phyloP scores from a whole-genome alignment of 805 yeast genomes.

The Kodamaea leandrae region DNA sequence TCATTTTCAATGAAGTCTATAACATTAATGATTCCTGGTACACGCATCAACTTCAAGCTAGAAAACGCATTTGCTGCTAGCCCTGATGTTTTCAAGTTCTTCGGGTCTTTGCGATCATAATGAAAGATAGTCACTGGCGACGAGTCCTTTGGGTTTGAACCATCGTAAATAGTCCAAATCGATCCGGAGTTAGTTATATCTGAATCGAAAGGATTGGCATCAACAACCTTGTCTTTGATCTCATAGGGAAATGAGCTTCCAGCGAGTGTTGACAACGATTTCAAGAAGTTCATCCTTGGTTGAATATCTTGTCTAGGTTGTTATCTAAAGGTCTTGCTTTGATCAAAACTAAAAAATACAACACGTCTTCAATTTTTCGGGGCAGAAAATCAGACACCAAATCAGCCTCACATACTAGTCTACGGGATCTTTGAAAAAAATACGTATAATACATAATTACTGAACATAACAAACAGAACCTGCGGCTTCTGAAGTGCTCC shows the following conservation, averaged over 20 bases:
- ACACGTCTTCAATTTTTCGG: too few relatives aligned
- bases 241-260: conserved; percentile 59
- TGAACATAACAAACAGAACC: not conserved
- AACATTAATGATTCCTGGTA: conserved; percentile 67
- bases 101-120: conserved; percentile 48
- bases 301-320: not conserved
- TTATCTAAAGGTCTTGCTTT: conserved; percentile 4
- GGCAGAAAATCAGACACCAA: too few relatives aligned
- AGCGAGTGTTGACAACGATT: conserved; percentile 58
- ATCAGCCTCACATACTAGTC: too few relatives aligned
- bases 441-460: conserved; percentile 6
- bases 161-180: conserved; percentile 66
- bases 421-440: too few relatives aligned
- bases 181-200: not conserved
- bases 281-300: conserved; percentile 59
- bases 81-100: conserved; percentile 22
- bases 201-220: conserved; percentile 14
- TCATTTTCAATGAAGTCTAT: conserved; percentile 67
- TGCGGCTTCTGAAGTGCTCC: too few relatives aligned
- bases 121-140: conserved; percentile 62
- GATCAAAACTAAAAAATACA: not conserved
- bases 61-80: conserved; percentile 38
- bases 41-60: conserved; percentile 53
- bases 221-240: conserved; percentile 44
- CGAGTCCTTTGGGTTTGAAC: conserved; percentile 49